A percentile compares a stretch with the other conserved stretches of the same genome.
Evolutionary conservation across 305 asterid genomes (phyloP).

Genomic region (Fraxinus greggii): DNA sequence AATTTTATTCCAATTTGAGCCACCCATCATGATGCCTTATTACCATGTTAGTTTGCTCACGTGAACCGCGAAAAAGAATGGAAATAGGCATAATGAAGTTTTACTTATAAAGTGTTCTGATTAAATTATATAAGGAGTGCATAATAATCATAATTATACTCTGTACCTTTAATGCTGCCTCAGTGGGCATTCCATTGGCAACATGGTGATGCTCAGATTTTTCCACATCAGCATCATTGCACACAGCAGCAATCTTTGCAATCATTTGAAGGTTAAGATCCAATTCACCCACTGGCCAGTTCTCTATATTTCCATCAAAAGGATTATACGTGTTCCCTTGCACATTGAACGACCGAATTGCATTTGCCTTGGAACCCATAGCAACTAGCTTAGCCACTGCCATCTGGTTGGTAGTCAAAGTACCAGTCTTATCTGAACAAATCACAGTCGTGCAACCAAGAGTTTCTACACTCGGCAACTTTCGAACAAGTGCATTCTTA

Average conservation of each 20-base stretch:
- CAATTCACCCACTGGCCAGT: constrained; percentile 66
- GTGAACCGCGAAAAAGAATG: neutral
- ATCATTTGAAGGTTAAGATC: constrained; percentile 78
- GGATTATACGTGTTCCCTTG: constrained; percentile 86
- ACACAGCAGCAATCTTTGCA: constrained; percentile 83
- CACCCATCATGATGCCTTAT: neutral
- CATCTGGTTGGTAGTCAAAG: constrained; percentile 97
- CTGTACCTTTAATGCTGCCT: neutral
- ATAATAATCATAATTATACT: neutral
- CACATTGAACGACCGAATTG: constrained; percentile 62
- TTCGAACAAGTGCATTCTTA: constrained; percentile 96
- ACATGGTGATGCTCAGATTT: constrained; percentile 40
- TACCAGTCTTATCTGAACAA: constrained; percentile 97
- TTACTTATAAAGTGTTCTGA: neutral
- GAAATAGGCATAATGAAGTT: neutral
- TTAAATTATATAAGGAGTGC: neutral
- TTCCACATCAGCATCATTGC: constrained; percentile 87
- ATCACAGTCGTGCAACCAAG: constrained; percentile 99
- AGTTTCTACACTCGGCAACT: constrained; percentile 98
- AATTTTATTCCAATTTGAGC: neutral
- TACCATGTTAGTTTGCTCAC: neutral
- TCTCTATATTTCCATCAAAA: constrained; percentile 72
- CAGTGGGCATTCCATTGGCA: neutral
- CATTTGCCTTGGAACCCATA: constrained; percentile 54
- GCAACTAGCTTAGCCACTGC: constrained; percentile 86